Evolutionary conservation across 352 stramenopile genomes (phyloP).

Genomic region (Aphanomyces stellatus): DNA sequence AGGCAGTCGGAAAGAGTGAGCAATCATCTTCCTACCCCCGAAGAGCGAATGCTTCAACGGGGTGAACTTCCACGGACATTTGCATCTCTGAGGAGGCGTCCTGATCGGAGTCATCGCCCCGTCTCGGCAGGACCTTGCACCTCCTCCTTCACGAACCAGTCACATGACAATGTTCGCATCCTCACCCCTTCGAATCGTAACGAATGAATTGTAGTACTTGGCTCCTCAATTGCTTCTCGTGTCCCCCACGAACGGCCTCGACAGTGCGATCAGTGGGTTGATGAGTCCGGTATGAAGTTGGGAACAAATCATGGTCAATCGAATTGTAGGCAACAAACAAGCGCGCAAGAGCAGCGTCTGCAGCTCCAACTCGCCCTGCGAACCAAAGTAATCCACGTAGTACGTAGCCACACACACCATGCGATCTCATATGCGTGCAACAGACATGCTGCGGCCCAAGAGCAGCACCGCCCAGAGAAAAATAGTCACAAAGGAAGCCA

Average conservation of each 20-base stretch:
- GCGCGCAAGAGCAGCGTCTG: not conserved
- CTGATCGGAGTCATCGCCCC: not conserved
- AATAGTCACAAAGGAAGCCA: not conserved
- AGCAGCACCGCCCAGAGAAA: slow-evolving; percentile 13
- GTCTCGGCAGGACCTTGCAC: not conserved
- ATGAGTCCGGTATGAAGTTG: no score
- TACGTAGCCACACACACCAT: not conserved
- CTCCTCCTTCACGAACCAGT: not conserved
- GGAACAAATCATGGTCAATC: no score
- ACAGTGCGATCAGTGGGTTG: no score
- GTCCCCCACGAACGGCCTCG: not conserved
- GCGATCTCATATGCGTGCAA: not conserved
- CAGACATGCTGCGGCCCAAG: slow-evolving; percentile 5
- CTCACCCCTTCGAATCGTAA: no score
- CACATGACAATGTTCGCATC: no score
- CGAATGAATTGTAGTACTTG: not conserved
- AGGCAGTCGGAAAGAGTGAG: not conserved
- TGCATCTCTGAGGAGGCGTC: not conserved
- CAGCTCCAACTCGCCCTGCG: not conserved
- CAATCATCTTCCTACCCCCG: not conserved
- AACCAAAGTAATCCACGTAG: not conserved
- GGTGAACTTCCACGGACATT: not conserved
- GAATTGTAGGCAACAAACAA: not conserved
- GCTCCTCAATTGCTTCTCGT: not conserved
- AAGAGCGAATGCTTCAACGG: not conserved